Base-by-base conservation (phyloP, 163 green algal species). In the Chlorella variabilis region DNA sequence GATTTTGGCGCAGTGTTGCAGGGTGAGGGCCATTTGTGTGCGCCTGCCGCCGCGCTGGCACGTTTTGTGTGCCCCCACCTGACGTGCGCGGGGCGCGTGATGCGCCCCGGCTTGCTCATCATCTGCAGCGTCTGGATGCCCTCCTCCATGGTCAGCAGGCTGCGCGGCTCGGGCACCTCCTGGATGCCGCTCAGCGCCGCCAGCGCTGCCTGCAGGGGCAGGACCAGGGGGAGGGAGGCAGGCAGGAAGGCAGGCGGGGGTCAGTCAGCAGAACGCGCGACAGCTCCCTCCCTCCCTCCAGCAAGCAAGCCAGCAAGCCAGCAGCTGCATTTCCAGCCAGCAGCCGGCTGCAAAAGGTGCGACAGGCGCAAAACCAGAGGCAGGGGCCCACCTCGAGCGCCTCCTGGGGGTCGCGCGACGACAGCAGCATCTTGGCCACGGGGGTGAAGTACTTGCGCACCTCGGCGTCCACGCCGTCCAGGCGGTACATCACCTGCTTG, bases 131-230 rank as follows among this genome's bases (percentile, higher is more conserved):
- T 98, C 17, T 89, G 76, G 29, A 88, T 58, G 4, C 95, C 95
- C 83, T 92, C 83, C 86, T 98, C 89, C 77, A 95, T 89, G 7
- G 94, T 97, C 51, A 98, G 86, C 85, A 97, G 82, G 66, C 85
- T 94, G 48, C 92, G 91, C 31, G 87, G 87, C 83, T 94, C 83
- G 31, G 94, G 95, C 27, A 96, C 88, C 63, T 94, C 82, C 71
- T 87, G 88, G 83, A 98, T 95, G 67, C 96, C 96, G 33, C 83
- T 93, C 82, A 99, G 89, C 29, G 91, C 87, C 1, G 96, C 96
- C 45, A 99, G 92, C 13, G 96, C 94, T 15, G 90, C 89, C 74
- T 83, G 77, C 62, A 62, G 29, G 54, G 45, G 15, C 11, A 29
- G 42, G 34, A 42, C 13, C 4, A 9, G 6, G 34, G 45, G 34